Percentiles rank a stretch among this genome's conserved stretches.
Evolutionary conservation across 768 basidiomycete genomes (phyloP).

Genomic region (Suillus discolor): DNA sequence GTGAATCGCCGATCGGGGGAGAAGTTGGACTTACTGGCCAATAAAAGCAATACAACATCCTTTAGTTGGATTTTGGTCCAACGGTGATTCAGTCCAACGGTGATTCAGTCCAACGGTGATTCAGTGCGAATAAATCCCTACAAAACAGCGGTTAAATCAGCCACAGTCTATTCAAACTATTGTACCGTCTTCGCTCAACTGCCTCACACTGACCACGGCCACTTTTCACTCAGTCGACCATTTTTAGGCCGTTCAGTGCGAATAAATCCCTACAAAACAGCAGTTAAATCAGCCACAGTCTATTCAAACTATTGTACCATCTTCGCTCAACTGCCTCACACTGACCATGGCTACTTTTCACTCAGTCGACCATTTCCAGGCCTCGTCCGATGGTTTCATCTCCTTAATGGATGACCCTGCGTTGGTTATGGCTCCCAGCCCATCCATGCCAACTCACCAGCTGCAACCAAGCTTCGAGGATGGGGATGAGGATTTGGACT

Average conservation of each 20-base stretch:
- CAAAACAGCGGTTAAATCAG: too few species aligned
- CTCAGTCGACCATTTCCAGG: constrained; percentile 46
- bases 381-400: constrained; percentile 65
- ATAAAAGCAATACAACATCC: too few species aligned
- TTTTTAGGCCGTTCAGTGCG: constrained; percentile 24
- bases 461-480: constrained; percentile 35
- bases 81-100: too few species aligned
- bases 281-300: too few species aligned
- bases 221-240: constrained; percentile 62
- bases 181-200: constrained; percentile 51
- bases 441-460: constrained; percentile 17
- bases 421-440: constrained; percentile 40
- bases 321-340: constrained; percentile 49
- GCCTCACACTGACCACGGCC: constrained; percentile 67
- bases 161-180: too few species aligned
- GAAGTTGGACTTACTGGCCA: too few species aligned
- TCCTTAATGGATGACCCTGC: constrained; percentile 76
- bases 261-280: too few species aligned
- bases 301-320: too few species aligned
- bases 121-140: too few species aligned
- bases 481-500: constrained; percentile 86
- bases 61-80: too few species aligned
- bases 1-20: too few species aligned
- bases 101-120: too few species aligned
- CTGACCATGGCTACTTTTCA: constrained; percentile 74